Evolutionary conservation across 108 stramenopile genomes (phyloP), one percentile per base, ranked within the genome.

Genomic region (Pseudonitzschia multistriata): DNA sequence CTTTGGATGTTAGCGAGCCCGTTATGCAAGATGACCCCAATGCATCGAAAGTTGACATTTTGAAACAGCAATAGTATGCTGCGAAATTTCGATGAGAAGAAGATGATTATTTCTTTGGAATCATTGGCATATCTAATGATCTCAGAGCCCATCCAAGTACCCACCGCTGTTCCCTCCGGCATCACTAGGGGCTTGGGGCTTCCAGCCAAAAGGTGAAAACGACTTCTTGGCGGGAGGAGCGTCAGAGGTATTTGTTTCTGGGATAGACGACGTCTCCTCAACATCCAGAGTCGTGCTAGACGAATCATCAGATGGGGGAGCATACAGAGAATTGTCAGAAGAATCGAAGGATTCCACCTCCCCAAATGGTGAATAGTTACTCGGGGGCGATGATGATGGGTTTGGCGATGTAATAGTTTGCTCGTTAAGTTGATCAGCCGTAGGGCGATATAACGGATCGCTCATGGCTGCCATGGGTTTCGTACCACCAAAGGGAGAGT

Each of bases 161-260:
- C 62, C 62, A 29, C 62, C 62, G 3, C 40, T 22, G 45, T 28
- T 64, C 10, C 13, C 5, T 28, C 34, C 33, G 42, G 42, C 2
- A 14, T 47, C 34, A 5, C 25, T 28, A 0, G 62, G 62, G 6
- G 62, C 42, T 64, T 40, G 4, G 13, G 62, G 62, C 37, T 64
- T 42, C n/a, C 21, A 22, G 36, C 62, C 62, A 22, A 47, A 64
- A 5, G 62, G 62, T 17, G 62, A 64, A 64, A 39, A 64, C n/a
- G 62, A 64, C 42, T 64, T 64, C 24, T 64, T 64, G 15, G 28
- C 31, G 29, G 62, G 40, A 64, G 62, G n/a, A 14, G 62, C 36
- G 14, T 28, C 5, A 24, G 29, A 25, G 22, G 24, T 22, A 39
- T n/a, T 39, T 22, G 40, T 45, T 64, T 42, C 42, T n/a, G 62